Base-by-base conservation (phyloP, 208 protist genomes). In the Crithidia brevicula region DNA sequence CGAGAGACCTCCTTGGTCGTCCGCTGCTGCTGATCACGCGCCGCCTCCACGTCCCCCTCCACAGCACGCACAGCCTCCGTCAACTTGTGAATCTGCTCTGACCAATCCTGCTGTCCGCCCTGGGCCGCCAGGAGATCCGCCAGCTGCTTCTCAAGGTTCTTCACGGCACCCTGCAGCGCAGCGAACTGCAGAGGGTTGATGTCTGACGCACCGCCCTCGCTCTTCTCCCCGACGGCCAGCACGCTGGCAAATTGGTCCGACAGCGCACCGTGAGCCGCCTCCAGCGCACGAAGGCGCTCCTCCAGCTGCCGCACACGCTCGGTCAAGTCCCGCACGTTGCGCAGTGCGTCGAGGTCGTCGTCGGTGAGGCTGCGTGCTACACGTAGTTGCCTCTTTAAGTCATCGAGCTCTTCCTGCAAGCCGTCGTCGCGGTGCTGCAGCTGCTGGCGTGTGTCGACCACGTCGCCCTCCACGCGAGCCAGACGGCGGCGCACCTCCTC, bases 111-210 rank as follows among this genome's bases (percentile, higher is more conserved):
- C 33, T 74, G 70, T 4, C 71, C 74, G 18, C 70, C 67, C 33
- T 75, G 38, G 23, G 34, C 65, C 13, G 57, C 58, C 38, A 85
- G 81, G 22, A 92, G 52, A 3, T 74, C 81, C 9, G 70, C 78
- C 8, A 95, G 72, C 79, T 92, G 86, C 70, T 82, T 81, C 78
- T 96, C 85, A 53, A 93, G 64, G 22, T 34, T 72, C 25, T 78
- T 67, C 15, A 92, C 79, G 16, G 81, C 70, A 2, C 74, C 78
- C 52, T 73, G 49, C 28, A 92, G 70, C 3, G 90, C 42, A 0
- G 70, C 82, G 33, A 90, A 75, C 67, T 89, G 85, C 28, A 81
- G 45, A 0, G 82, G 67, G 63, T 79, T 85, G 28, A 89, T 58
- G 10, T 79, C 83, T 4, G 42, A 63, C 11, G 64, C 63, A 43